Evolutionary conservation across 2,329 filamentous ascomycete genomes (phyloP).

Genomic region (Fusarium sp.): DNA sequence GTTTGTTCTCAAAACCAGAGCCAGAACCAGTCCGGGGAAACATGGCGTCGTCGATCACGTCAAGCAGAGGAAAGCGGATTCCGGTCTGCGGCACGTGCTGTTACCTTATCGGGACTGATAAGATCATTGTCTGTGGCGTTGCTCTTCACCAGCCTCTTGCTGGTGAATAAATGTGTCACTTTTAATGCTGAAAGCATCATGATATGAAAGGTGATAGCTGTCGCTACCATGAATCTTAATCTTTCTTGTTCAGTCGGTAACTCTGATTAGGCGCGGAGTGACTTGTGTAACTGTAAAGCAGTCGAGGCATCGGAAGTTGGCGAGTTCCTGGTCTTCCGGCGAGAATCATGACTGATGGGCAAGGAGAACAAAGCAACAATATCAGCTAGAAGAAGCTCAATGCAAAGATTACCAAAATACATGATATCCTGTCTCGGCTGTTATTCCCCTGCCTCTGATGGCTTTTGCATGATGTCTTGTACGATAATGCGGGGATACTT

Average conservation of each 20-base stretch:
- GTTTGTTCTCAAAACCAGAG: conserved; percentile 22
- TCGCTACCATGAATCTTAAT: background rate
- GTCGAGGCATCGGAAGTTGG: background rate
- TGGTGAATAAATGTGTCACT: background rate
- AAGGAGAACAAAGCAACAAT: background rate
- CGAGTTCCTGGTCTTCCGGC: background rate
- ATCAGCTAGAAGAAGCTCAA: background rate
- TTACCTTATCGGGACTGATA: conserved; percentile 41
- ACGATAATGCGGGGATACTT: background rate
- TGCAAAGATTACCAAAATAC: no score
- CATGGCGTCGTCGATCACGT: conserved; percentile 43
- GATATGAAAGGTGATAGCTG: background rate
- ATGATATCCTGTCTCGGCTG: background rate
- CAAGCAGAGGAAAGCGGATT: conserved; percentile 29
- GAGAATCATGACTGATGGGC: background rate
- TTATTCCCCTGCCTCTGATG: background rate
- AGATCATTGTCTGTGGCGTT: conserved; percentile 2
- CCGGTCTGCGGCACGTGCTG: conserved; percentile 40
- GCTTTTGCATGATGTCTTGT: background rate
- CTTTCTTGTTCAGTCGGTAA: background rate
- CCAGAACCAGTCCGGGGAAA: conserved; percentile 34
- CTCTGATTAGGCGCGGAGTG: background rate
- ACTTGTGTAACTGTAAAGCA: background rate
- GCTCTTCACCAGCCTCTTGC: background rate
- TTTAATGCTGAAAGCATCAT: background rate